Evolutionary conservation across 1,139 yeast genomes (phyloP).

Genomic region (Yamadazyma diddensiae): DNA sequence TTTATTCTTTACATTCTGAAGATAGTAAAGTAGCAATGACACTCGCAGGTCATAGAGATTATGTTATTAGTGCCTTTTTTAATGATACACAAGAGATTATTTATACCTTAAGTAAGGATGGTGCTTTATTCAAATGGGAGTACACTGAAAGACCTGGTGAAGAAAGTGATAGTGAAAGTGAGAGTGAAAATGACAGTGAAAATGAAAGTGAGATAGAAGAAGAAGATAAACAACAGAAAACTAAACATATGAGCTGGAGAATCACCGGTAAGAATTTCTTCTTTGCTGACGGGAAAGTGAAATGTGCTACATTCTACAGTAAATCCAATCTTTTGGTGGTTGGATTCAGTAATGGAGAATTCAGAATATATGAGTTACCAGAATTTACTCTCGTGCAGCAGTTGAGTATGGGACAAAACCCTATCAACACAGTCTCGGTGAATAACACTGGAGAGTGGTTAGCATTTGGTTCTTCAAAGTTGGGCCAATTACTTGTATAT

Average conservation of each 20-base stretch:
- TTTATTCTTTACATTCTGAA: constrained; percentile 72
- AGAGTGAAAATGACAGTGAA: constrained; percentile 23
- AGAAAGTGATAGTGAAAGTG: constrained; percentile 32
- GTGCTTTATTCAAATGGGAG: constrained; percentile 92
- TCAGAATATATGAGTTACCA: constrained; percentile 82
- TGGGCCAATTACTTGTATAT: constrained; percentile 93
- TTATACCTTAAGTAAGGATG: constrained; percentile 90
- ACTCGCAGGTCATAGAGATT: constrained; percentile 89
- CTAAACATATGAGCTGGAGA: constrained; percentile 62
- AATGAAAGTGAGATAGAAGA: constrained; percentile 35
- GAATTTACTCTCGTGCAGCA: constrained; percentile 77
- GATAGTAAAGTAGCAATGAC: constrained; percentile 84
- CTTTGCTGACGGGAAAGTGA: constrained; percentile 67
- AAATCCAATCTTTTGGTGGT: constrained; percentile 68
- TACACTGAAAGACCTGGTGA: constrained; percentile 53
- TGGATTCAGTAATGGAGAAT: constrained; percentile 91
- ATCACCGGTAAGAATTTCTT: constrained; percentile 77
- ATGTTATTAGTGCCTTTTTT: constrained; percentile 84
- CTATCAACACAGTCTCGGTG: constrained; percentile 77
- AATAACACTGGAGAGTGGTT: constrained; percentile 94
- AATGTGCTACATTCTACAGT: constrained; percentile 83
- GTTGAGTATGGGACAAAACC: constrained; percentile 87
- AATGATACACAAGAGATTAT: constrained; percentile 81
- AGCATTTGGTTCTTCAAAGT: constrained; percentile 85
- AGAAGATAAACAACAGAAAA: constrained; percentile 15